phyloP scores from a whole-genome alignment of 108 stramenopile genomes.

The Discostella stelligeroides region DNA sequence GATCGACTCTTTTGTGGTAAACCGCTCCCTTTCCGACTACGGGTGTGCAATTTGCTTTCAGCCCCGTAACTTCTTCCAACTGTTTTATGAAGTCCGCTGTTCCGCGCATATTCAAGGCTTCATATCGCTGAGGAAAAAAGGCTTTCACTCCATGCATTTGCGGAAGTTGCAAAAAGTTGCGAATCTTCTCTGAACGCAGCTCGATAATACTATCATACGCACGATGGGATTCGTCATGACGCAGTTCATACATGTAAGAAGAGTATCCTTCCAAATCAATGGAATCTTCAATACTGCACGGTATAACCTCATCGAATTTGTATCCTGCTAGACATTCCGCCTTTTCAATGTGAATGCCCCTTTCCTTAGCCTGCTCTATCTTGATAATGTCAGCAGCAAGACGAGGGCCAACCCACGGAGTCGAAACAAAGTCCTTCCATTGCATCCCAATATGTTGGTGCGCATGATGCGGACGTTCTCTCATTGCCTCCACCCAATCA shows the following conservation, averaged over 20 bases:
- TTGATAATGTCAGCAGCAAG: slow-evolving; percentile 2
- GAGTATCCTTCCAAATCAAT: slow-evolving; percentile 8
- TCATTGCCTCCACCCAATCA: slow-evolving; percentile 52
- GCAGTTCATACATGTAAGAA: slow-evolving; percentile 11
- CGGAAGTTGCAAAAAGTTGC: slow-evolving; percentile 21
- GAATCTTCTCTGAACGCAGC: slow-evolving; percentile 17
- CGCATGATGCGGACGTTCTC: slow-evolving; percentile 15
- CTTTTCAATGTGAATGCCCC: slow-evolving; percentile 1
- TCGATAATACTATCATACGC: slow-evolving; percentile 23
- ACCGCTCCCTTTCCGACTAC: slow-evolving; percentile 16
- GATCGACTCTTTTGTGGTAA: slow-evolving; percentile 8
- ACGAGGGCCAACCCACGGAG: slow-evolving; percentile 22
- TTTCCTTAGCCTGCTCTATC: not conserved
- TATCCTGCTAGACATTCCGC: slow-evolving; percentile 10
- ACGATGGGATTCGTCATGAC: slow-evolving; percentile 8
- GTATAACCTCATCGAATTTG: slow-evolving; percentile 21
- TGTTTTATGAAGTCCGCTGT: slow-evolving; percentile 12
- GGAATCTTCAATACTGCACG: slow-evolving; percentile 10
- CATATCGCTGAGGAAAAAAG: slow-evolving; percentile 23
- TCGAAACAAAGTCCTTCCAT: slow-evolving; percentile 40
- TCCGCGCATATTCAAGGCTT: slow-evolving; percentile 23
- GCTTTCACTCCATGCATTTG: slow-evolving; percentile 20
- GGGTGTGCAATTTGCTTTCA: slow-evolving; percentile 25
- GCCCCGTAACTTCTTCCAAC: slow-evolving; percentile 30
- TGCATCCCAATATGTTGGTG: slow-evolving; percentile 15